Base-by-base conservation (phyloP, 192 early-diverging fungal genomes). In the Umbelopsis isabellina region DNA sequence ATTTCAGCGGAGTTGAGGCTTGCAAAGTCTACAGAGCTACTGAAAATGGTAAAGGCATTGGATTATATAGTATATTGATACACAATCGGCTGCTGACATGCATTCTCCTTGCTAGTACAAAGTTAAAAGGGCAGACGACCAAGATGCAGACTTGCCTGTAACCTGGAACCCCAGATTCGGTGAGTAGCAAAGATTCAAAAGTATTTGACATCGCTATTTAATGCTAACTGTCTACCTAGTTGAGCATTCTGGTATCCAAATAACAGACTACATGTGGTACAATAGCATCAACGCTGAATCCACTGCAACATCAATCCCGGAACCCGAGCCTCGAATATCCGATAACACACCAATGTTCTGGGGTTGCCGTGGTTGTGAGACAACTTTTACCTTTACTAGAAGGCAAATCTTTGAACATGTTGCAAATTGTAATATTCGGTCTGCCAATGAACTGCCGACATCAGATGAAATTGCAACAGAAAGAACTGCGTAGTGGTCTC, bases 111-210 rank as follows among this genome's bases (percentile, higher is more conserved):
- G 0, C 46, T 48, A 76, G 75, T 77, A 72, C 64, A 52, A 69
- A 48, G 65, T 71, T 12, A 73, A 35, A 46, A 67, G 48, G 30
- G 25, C 67, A 7, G 66, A 65, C 3, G 48, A 49, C n/a, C 51
- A 65, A 10, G 67, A 77, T 30, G 21, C 55, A 23, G 48, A 53
- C 3, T 13, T 77, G 16, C 75, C 71, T 27, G 65, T 68, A 18
- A 49, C 73, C 2, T 79, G 77, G 77, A 67, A 75, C 50, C 15
- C 77, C 2, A 71, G 72, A 50, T 49, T 73, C 30, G 77, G 77
- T 75, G 75, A 72, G 35, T 46, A 1, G 4, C 37, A 30, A 7
- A 6, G 37, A 22, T 35, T 66, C 27, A 49, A 18, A 27, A 33
- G 44, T 16, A 23, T 35, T 25, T 35, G 20, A 20, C 25, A 44